Base-by-base conservation (phyloP, 345 rosid species). In the Salix suchowensis region DNA sequence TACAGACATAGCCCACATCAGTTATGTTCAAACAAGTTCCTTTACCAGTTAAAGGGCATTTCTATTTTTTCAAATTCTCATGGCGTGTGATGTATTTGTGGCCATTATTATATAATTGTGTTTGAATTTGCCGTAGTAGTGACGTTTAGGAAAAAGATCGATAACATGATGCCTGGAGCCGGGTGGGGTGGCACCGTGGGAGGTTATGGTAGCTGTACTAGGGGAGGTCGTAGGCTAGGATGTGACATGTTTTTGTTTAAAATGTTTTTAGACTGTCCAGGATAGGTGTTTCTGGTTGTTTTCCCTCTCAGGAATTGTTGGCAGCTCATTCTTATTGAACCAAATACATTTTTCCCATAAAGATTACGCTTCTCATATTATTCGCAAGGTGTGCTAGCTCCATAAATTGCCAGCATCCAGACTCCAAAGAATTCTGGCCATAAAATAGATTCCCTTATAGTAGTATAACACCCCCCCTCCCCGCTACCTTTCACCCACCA, bases 321-420 rank as follows among this genome's bases (percentile, higher is more conserved):
- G 34, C 34, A 32, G 34, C 34, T 32, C 34, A 32, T 32, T 32
- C 34, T 32, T 32, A 32, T 3, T 32, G 34, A 32, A 32, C 34
- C 34, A 32, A 30, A 32, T 32, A 32, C 34, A 32, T 32, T 32
- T 32, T 32, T 3, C 34, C 34, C 34, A 32, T 32, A 32, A 32
- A 32, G 34, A 32, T 32, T 32, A 32, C 34, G 34, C 34, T 32
- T 32, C 34, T 32, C 34, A 32, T 32, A 3, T 32, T 32, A 32
- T 32, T 32, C 34, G 34, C 34, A 62, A 82, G 69, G 90, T 83
- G 68, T 11, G 82, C 60, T 5, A 8, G 14, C 30, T 13, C 28
- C 6, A 4, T 2, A 28, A 26, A 24, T 6, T 34, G 1, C 11
- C 3, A 23, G 7, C 50, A 39, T 44, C 9, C 4, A 36, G 24